These are phyloP conservation scores for Calonectria fujianensis DNA, from an alignment of 2,329 filamentous ascomycete species.

Conservation along the genomic window DNA sequence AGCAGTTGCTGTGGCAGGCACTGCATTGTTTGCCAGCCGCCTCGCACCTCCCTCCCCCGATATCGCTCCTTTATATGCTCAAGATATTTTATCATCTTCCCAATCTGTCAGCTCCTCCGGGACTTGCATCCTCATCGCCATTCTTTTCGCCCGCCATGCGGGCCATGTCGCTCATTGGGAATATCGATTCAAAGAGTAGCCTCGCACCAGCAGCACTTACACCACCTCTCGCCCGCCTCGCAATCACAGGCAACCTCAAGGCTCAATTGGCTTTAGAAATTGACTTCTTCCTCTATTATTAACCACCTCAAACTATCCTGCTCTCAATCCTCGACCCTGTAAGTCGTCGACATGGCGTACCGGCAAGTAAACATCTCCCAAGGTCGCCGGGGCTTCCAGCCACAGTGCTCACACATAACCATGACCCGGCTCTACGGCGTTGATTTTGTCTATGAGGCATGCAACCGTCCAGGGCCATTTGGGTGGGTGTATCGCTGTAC, in stretches of 20 bases:
- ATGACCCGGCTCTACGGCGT: slow-evolving; percentile 79
- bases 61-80: neutral
- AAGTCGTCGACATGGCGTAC: slow-evolving; percentile 41
- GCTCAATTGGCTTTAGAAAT: neutral
- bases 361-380: slow-evolving; percentile 36
- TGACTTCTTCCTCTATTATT: neutral
- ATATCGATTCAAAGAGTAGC: slow-evolving; percentile 30
- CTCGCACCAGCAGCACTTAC: slow-evolving; percentile 25
- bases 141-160: slow-evolving; percentile 6
- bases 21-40: slow-evolving; percentile 44
- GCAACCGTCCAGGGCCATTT: slow-evolving; percentile 72
- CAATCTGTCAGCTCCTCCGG: neutral
- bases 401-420: slow-evolving; percentile 79
- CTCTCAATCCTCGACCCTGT: neutral
- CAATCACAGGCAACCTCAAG: neutral
- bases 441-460: slow-evolving; percentile 74
- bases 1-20: slow-evolving; percentile 13
- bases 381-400: slow-evolving; percentile 51
- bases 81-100: slow-evolving; percentile 1
- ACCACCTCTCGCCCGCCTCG: neutral
- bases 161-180: slow-evolving; percentile 14
- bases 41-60: slow-evolving; percentile 47
- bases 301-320: neutral
- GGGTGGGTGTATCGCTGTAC: slow-evolving; percentile 86
- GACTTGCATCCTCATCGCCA: neutral